Percentiles rank a stretch among this genome's conserved stretches.
Conservation (phyloP, 805 yeast genomes). For the Yarrowia sp. region DNA sequence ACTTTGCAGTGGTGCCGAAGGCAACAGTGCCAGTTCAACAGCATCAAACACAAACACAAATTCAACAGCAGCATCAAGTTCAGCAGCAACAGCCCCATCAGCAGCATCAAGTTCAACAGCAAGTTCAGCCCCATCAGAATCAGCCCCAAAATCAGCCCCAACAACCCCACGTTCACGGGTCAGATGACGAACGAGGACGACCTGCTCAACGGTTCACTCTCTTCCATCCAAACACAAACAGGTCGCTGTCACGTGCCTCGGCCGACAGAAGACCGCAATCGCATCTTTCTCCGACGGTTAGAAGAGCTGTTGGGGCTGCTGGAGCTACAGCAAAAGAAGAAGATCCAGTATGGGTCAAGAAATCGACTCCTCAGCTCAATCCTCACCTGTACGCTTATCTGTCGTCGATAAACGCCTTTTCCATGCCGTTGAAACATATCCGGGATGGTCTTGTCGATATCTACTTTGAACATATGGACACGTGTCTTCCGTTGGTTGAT, state of each 20-base stretch:
- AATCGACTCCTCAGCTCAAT: slow-evolving; percentile 36
- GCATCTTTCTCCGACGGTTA: slow-evolving; percentile 17
- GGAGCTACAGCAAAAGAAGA: slow-evolving; percentile 13
- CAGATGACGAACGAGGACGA: slow-evolving; percentile 5
- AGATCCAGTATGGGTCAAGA: slow-evolving; percentile 40
- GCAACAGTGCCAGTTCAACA: background rate
- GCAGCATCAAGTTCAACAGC: background rate
- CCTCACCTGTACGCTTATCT: slow-evolving; percentile 40
- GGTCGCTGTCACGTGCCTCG: background rate
- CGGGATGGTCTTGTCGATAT: slow-evolving; percentile 41
- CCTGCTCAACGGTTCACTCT: slow-evolving; percentile 7
- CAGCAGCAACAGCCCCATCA: background rate
- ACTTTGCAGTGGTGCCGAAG: background rate
- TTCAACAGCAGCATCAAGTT: background rate
- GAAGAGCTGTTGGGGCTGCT: slow-evolving; percentile 19
- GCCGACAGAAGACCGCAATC: slow-evolving; percentile 5
- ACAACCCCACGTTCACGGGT: background rate
- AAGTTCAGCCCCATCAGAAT: background rate
- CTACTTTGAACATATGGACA: slow-evolving; percentile 45
- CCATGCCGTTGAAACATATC: slow-evolving; percentile 39
- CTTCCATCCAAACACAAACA: background rate
- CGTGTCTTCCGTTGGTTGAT: slow-evolving; percentile 45
- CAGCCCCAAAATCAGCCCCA: background rate
- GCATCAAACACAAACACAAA: background rate
- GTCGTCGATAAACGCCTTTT: slow-evolving; percentile 43